phyloP scores from a whole-genome alignment of 768 basidiomycete species.

The Porpolomopsis calyptriformis region DNA sequence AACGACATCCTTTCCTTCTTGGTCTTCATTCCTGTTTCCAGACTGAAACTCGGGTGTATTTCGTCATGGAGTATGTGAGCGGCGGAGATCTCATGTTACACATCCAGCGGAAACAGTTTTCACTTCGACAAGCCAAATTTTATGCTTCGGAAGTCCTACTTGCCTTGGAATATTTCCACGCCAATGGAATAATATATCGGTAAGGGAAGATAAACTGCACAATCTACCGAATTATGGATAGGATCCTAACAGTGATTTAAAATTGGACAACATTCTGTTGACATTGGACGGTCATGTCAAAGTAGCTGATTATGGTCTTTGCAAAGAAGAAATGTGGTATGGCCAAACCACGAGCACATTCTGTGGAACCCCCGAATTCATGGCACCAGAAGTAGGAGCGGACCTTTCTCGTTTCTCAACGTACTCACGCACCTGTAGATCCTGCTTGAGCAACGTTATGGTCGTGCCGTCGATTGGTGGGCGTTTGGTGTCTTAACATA shows the following conservation, averaged over 20 bases:
- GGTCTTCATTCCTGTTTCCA: slow-evolving; percentile 99
- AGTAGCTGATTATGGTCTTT: slow-evolving; percentile 97
- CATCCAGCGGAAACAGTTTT: slow-evolving; percentile 98
- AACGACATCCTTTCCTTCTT: slow-evolving; percentile 95
- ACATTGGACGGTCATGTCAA: slow-evolving; percentile 97
- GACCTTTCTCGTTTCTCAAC: not conserved
- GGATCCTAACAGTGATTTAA: slow-evolving; percentile 62
- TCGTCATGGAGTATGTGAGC: slow-evolving; percentile 99
- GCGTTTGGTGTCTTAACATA: slow-evolving; percentile 98
- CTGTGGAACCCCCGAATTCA: slow-evolving; percentile 98
- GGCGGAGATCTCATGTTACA: slow-evolving; percentile 99
- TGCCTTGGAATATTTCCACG: slow-evolving; percentile 95
- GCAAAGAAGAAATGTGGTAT: slow-evolving; percentile 98
- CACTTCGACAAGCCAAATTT: slow-evolving; percentile 96
- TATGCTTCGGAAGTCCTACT: slow-evolving; percentile 95
- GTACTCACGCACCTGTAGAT: slow-evolving; percentile 44
- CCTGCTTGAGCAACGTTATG: slow-evolving; percentile 96
- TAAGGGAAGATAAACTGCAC: slow-evolving; percentile 24
- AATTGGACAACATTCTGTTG: slow-evolving; percentile 94
- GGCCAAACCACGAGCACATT: slow-evolving; percentile 96
- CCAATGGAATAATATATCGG: slow-evolving; percentile 98
- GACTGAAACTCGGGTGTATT: slow-evolving; percentile 97
- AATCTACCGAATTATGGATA: not conserved
- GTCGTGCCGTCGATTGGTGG: slow-evolving; percentile 99
- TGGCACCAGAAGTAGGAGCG: slow-evolving; percentile 87